Base-by-base conservation (phyloP, 805 yeast species). In the Yarrowia hollandica region DNA sequence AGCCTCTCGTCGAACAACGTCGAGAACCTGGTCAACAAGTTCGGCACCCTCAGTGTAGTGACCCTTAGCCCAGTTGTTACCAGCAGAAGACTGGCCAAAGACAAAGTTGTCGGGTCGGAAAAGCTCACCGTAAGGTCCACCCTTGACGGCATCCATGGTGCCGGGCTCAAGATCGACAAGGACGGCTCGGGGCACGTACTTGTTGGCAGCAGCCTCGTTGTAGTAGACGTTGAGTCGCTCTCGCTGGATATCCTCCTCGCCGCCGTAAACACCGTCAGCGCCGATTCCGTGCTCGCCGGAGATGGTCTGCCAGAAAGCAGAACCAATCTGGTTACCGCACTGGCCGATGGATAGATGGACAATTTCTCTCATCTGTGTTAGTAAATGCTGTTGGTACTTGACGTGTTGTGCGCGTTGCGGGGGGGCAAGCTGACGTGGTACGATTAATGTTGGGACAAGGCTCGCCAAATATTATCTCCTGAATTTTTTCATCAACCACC, bases 31-130 rank as follows among this genome's bases (percentile, higher is more conserved):
- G 69, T 90, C 96, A 39, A 88, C 91, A 65, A 90, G 79, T 77
- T 90, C 97, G 4, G 97, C 96, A 67, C 97, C 97, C 74, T 90
- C 97, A 34, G 97, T 90, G 78, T 90, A 90, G 76, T 88, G 94
- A 70, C 97, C 97, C 74, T 90, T 90, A 60, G 97, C 97, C 97
- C 97, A 90, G 67, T 88, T 95, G 70, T 90, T 90, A 68, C 96
- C 97, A 1, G 97, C 97, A 23, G 96, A 88, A 25, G 91, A 82
- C 74, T 89, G 95, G 50, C 96, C 96, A 69, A 83, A 87, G 64
- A 90, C 86, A 68, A 82, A 84, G 76, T 90, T 90, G 72, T 90
- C 97, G 26, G 97, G 97, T 75, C 97, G 86, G 75, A 89, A 90
- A 65, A 90, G 77, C 70, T 85, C 82, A 63, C 96, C 96, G 68